Evolutionary conservation across 495 filamentous ascomycete genomes (phyloP).

Genomic region (Astrothelium macrocarpum): DNA sequence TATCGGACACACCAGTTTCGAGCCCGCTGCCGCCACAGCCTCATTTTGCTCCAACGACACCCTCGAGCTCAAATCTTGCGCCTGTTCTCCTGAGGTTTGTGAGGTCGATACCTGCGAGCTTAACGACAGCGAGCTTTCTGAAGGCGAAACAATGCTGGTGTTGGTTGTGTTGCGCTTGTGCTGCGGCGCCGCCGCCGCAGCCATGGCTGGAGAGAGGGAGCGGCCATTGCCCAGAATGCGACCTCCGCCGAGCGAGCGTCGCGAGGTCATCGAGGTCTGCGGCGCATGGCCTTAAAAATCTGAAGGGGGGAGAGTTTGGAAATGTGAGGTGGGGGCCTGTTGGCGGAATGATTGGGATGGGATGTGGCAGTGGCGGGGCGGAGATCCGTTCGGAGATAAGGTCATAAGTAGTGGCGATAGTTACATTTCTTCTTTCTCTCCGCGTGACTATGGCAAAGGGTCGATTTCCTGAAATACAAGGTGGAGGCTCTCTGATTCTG

Average conservation of each 20-base stretch:
- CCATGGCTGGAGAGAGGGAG: slow-evolving; percentile 59
- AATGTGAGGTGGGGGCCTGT: not conserved
- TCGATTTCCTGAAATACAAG: slow-evolving; percentile 69
- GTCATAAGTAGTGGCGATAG: not conserved
- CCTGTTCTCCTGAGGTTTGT: slow-evolving; percentile 46
- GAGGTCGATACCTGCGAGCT: slow-evolving; percentile 55
- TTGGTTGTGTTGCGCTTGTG: slow-evolving; percentile 28
- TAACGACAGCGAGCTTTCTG: slow-evolving; percentile 43
- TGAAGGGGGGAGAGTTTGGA: not conserved
- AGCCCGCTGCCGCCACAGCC: slow-evolving; percentile 45
- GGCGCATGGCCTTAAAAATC: slow-evolving; percentile 1
- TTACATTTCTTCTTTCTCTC: not conserved
- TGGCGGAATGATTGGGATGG: not conserved
- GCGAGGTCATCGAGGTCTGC: slow-evolving; percentile 52
- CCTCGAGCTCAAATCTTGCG: slow-evolving; percentile 49
- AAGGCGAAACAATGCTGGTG: slow-evolving; percentile 36
- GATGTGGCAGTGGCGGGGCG: not conserved
- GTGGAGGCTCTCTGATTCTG: slow-evolving; percentile 83
- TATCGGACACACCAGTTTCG: slow-evolving; percentile 79
- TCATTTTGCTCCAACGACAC: slow-evolving; percentile 47
- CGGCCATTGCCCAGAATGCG: slow-evolving; percentile 78
- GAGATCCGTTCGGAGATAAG: slow-evolving; percentile 2
- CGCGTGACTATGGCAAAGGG: slow-evolving; percentile 40
- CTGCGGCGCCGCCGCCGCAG: slow-evolving; percentile 40
- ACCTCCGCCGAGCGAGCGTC: slow-evolving; percentile 73